These are phyloP conservation scores for Botrytis paeoniae DNA, from an alignment of 2,329 filamentous ascomycete genomes.

Conservation along the genomic window DNA sequence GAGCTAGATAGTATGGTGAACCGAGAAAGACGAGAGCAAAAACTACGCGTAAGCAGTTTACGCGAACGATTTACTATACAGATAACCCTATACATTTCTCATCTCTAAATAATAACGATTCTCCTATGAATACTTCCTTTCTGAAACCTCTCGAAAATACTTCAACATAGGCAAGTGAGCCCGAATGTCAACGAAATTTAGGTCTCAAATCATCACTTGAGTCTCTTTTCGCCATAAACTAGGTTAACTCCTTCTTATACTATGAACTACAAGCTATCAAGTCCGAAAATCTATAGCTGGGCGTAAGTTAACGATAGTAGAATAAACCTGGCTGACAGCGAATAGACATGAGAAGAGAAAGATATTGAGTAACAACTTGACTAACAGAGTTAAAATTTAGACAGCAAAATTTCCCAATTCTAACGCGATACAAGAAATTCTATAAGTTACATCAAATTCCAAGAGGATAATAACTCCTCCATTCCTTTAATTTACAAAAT, in stretches of 20 bases:
- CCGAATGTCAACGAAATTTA: accelerated
- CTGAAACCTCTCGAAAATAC: accelerated
- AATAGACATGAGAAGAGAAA: not conserved
- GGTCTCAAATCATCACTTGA: not conserved
- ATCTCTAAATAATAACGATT: not conserved
- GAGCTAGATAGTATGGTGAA: not conserved
- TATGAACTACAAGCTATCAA: no score
- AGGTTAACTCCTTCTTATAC: no score
- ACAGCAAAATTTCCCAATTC: no score
- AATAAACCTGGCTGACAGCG: not conserved
- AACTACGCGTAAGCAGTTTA: not conserved
- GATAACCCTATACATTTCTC: not conserved
- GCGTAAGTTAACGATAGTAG: accelerated
- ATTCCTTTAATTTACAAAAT: no score
- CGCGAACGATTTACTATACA: not conserved
- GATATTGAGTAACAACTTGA: not conserved
- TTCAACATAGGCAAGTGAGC: no score
- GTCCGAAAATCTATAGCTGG: not conserved
- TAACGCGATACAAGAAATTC: no score
- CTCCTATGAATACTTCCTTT: not conserved
- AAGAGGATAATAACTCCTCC: no score
- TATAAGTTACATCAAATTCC: no score
- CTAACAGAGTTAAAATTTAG: not conserved
- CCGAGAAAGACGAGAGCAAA: not conserved
- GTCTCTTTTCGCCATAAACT: not conserved